A percentile compares a stretch with the other conserved stretches of the same genome.
Conservation (phyloP, 257 asterid species). For the Solanum tacnaense region DNA sequence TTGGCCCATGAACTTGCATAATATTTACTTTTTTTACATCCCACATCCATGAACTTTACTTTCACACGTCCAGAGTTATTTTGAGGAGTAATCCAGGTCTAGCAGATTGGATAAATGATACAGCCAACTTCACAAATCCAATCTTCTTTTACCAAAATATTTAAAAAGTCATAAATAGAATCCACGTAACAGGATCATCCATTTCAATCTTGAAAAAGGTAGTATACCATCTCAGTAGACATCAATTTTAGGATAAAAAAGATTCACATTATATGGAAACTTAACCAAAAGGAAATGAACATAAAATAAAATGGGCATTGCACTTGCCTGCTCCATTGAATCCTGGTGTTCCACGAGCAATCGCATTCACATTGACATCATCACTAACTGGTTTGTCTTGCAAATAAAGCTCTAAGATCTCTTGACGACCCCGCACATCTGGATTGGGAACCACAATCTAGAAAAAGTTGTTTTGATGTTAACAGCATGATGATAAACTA, state of each 20-base stretch:
- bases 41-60: background rate
- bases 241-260: background rate
- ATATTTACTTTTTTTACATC: background rate
- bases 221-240: background rate
- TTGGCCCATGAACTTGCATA: background rate
- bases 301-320: slow-evolving; percentile 1
- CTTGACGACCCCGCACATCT: slow-evolving; percentile 91
- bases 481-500: background rate
- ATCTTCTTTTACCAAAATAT: background rate
- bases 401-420: slow-evolving; percentile 81
- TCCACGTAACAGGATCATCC: background rate
- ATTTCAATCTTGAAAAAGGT: background rate
- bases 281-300: background rate
- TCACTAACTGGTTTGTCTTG: slow-evolving; percentile 78
- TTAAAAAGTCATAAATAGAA: background rate
- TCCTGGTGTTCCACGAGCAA: slow-evolving; percentile 99
- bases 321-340: slow-evolving; percentile 88
- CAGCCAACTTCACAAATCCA: background rate
- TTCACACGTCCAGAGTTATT: background rate
- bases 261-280: background rate
- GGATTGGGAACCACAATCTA: slow-evolving; percentile 91
- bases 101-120: background rate
- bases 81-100: background rate
- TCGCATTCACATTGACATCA: slow-evolving; percentile 77
- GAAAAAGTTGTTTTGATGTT: slow-evolving; percentile 10